A percentile compares a stretch with the other conserved stretches of the same genome.
These are phyloP conservation scores for Chalciporus piperatus DNA, from an alignment of 768 basidiomycete genomes.

Conservation along the genomic window DNA sequence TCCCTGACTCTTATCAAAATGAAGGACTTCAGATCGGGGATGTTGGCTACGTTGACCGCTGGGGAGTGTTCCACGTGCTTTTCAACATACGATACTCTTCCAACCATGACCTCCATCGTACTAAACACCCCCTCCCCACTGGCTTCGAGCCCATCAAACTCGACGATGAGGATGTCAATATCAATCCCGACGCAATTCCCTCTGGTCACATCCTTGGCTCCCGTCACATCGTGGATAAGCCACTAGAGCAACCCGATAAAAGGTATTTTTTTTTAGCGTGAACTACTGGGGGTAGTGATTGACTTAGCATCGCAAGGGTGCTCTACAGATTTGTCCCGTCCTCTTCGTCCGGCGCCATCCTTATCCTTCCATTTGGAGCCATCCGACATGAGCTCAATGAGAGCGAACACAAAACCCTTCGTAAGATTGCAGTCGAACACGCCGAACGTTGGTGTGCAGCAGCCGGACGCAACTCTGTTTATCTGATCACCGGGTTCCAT, in stretches of 20 bases:
- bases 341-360: not conserved
- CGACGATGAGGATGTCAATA: not conserved
- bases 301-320: not conserved
- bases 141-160: not conserved
- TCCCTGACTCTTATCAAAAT: not conserved
- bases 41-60: not conserved
- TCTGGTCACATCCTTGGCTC: not conserved
- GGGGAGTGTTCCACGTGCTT: not conserved
- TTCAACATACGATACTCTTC: not conserved
- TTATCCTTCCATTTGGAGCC: not conserved
- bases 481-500: not conserved
- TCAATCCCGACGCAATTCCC: not conserved
- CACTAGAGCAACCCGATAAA: not conserved
- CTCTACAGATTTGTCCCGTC: not conserved
- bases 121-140: not conserved
- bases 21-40: not conserved
- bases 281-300: too few relatives aligned
- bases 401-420: too few relatives aligned
- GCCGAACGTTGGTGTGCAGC: not conserved
- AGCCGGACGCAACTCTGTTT: not conserved
- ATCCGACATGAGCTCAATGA: not conserved
- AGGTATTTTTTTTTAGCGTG: too few relatives aligned
- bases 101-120: not conserved
- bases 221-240: not conserved
- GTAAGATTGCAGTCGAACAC: not conserved